A percentile compares a stretch with the other conserved stretches of the same genome.
These are phyloP conservation scores for Buxus sempervirens DNA, from an alignment of 164 flowering plant species.

Conservation along the genomic window DNA sequence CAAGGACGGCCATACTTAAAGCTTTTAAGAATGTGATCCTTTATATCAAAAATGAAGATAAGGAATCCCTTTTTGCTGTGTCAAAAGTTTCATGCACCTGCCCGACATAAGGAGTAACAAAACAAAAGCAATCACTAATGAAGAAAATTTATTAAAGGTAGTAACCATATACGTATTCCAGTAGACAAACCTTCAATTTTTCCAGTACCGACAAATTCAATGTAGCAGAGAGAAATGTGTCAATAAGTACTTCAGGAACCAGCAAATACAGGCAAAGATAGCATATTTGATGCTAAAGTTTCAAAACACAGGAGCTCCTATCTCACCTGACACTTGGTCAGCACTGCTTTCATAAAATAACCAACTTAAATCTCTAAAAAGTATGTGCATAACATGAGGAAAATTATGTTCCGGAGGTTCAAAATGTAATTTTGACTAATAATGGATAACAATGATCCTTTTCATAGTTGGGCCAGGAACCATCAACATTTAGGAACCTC, in stretches of 20 bases:
- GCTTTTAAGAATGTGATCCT: background rate
- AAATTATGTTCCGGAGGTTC: constrained; percentile 13
- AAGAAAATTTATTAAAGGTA: constrained; percentile 5
- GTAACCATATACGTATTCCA: background rate
- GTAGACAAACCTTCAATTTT: constrained; percentile 6
- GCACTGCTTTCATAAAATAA: background rate
- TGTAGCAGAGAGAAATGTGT: constrained; percentile 1
- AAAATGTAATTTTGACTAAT: constrained; percentile 59
- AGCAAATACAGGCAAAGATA: background rate
- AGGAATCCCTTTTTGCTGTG: constrained; percentile 23
- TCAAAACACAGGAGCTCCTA: background rate
- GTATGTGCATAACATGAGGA: constrained; percentile 4
- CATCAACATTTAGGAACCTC: constrained; percentile 32
- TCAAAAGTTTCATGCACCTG: constrained; percentile 18
- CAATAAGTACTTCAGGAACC: constrained; percentile 4
- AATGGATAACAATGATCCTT: constrained; percentile 83
- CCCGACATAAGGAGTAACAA: constrained; percentile 6
- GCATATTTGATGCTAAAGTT: background rate
- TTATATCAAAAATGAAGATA: constrained; percentile 14
- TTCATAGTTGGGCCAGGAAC: constrained; percentile 79
- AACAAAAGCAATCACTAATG: constrained; percentile 5
- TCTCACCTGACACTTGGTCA: background rate
- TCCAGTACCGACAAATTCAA: constrained; percentile 2
- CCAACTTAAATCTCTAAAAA: background rate
- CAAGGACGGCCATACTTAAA: constrained; percentile 13